phyloP scores from a whole-genome alignment of 768 basidiomycete genomes.

The Agrocybe chaxingu region DNA sequence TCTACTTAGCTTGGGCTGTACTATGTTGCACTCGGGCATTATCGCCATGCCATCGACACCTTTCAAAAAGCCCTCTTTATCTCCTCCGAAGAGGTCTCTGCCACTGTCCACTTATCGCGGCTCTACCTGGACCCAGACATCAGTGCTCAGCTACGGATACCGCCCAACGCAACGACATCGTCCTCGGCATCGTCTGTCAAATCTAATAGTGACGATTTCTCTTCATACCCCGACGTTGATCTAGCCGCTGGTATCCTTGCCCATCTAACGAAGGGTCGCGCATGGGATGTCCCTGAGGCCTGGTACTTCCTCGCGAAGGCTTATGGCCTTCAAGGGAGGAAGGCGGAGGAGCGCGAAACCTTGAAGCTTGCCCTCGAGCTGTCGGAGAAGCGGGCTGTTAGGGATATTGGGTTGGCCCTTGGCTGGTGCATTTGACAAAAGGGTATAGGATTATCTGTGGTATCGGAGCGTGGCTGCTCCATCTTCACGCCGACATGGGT shows the following conservation, averaged over 20 bases:
- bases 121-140: constrained; percentile 55
- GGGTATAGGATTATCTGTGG: not conserved
- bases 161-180: constrained; percentile 4
- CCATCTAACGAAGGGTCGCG: constrained; percentile 71
- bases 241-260: constrained; percentile 80
- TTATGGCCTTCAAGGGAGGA: constrained; percentile 70
- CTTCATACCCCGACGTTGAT: constrained; percentile 50
- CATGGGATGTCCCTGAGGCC: constrained; percentile 91
- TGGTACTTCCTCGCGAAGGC: constrained; percentile 92
- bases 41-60: constrained; percentile 65
- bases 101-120: constrained; percentile 74
- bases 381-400: constrained; percentile 59
- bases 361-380: constrained; percentile 64
- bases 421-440: constrained; percentile 58
- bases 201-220: not conserved
- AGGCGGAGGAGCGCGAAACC: constrained; percentile 72
- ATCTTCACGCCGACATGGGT: too few relatives aligned
- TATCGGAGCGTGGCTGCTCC: too few relatives aligned
- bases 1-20: constrained; percentile 76
- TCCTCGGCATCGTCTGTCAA: constrained; percentile 13
- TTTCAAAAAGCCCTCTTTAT: constrained; percentile 91
- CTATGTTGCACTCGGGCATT: constrained; percentile 54
- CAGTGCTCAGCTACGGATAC: not conserved
- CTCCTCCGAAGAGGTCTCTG: constrained; percentile 72
- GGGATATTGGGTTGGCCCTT: constrained; percentile 59